phyloP scores from a whole-genome alignment of 2,329 filamentous ascomycete species.

The Fusarium sp. region DNA sequence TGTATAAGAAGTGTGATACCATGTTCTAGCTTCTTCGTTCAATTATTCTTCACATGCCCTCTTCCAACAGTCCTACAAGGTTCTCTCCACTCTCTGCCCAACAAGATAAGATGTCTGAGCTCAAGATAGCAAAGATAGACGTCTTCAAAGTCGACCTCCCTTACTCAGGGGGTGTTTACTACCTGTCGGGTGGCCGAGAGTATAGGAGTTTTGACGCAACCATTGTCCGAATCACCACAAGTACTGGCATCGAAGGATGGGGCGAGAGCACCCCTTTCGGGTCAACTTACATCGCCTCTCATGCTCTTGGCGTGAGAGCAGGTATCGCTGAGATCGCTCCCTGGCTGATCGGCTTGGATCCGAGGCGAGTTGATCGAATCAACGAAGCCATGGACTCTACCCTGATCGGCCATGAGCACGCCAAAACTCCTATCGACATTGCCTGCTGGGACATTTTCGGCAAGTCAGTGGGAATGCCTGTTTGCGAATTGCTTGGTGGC shows the following conservation, averaged over 20 bases:
- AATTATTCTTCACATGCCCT: not conserved
- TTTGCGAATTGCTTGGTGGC: conserved; percentile 33
- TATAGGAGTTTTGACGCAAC: conserved; percentile 29
- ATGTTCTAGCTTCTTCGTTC: no score
- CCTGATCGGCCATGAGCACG: conserved; percentile 24
- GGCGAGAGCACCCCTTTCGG: conserved; percentile 35
- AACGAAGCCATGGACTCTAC: conserved; percentile 32
- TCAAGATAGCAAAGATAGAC: conserved; percentile 32
- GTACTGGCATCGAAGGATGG: conserved; percentile 34
- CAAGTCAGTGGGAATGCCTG: conserved; percentile 28
- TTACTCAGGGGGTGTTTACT: conserved; percentile 27
- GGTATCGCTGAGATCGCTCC: conserved; percentile 28
- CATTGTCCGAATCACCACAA: conserved; percentile 32
- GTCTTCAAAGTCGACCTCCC: conserved; percentile 26
- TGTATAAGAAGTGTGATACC: not conserved
- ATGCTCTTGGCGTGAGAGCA: conserved; percentile 28
- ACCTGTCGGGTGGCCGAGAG: conserved; percentile 24
- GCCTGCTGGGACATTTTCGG: conserved; percentile 35
- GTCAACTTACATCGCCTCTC: conserved; percentile 28
- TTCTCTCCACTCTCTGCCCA: not conserved
- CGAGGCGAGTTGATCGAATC: conserved; percentile 26
- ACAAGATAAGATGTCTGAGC: conserved; percentile 42
- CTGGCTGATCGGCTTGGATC: conserved; percentile 23
- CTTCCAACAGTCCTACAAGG: not conserved
- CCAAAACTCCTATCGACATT: conserved; percentile 29